phyloP scores from a whole-genome alignment of 1,284 basidiomycete genomes.

The Ustilago lituana region DNA sequence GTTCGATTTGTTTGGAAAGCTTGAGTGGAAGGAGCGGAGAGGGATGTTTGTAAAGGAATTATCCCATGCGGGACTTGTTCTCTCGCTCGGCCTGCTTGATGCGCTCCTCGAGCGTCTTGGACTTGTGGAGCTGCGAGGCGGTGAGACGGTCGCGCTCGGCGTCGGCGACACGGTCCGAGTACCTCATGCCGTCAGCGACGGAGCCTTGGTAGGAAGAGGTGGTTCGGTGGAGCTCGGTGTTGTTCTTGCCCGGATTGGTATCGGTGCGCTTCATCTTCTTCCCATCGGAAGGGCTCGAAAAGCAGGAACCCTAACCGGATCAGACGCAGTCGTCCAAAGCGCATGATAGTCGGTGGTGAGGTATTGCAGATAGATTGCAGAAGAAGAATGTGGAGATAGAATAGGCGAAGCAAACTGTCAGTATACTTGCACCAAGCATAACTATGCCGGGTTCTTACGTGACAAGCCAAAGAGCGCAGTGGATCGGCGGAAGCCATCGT shows the following conservation, averaged over 20 bases:
- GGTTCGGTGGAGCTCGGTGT: slow-evolving; percentile 66
- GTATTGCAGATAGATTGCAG: background rate
- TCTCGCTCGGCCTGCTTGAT: slow-evolving; percentile 64
- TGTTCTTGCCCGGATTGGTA: slow-evolving; percentile 60
- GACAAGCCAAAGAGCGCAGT: too few species aligned
- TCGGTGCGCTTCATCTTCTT: slow-evolving; percentile 66
- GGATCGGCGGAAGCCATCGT: too few species aligned
- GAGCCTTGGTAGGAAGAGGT: slow-evolving; percentile 67
- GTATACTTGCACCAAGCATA: too few species aligned
- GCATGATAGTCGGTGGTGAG: too few species aligned
- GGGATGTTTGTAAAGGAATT: too few species aligned
- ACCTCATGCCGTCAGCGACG: slow-evolving; percentile 65
- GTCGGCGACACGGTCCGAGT: slow-evolving; percentile 60
- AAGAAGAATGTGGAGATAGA: too few species aligned
- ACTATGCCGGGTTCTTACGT: too few species aligned
- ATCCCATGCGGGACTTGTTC: slow-evolving; percentile 43
- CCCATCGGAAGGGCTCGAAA: slow-evolving; percentile 57
- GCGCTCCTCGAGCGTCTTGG: slow-evolving; percentile 65
- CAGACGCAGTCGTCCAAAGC: too few species aligned
- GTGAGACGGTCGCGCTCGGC: slow-evolving; percentile 59
- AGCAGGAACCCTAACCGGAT: slow-evolving; percentile 62
- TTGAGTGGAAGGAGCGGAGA: background rate
- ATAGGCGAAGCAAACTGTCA: slow-evolving; percentile 3
- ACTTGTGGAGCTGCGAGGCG: slow-evolving; percentile 66
- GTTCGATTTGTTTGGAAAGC: background rate